These are phyloP conservation scores for Lipomyces chichibuensis DNA, from an alignment of 805 yeast species.

Conservation along the genomic window DNA sequence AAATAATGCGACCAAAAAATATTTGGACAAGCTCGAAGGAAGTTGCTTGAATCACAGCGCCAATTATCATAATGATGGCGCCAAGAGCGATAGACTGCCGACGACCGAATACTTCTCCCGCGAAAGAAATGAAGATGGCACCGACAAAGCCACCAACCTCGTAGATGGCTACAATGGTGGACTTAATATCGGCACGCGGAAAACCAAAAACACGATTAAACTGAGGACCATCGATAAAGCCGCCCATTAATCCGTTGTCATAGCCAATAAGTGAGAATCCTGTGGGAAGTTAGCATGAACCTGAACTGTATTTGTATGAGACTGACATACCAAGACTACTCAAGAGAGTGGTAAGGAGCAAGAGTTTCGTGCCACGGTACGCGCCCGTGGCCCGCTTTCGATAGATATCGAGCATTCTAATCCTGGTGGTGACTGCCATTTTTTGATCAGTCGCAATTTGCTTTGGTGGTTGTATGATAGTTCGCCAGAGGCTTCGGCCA, in stretches of 20 bases:
- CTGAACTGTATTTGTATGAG: too few relatives aligned
- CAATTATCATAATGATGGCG: conserved; percentile 44
- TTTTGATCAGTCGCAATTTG: too few relatives aligned
- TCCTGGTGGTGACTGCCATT: too few relatives aligned
- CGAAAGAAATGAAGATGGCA: conserved; percentile 52
- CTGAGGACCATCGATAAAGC: conserved; percentile 18
- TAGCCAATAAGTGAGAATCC: too few relatives aligned
- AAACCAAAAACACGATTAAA: conserved; percentile 45
- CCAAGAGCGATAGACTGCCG: conserved; percentile 54
- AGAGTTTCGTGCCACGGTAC: too few relatives aligned
- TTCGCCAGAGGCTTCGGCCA: too few relatives aligned
- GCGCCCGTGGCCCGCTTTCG: too few relatives aligned
- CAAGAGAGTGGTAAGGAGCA: too few relatives aligned
- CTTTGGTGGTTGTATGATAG: too few relatives aligned
- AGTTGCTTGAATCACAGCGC: conserved; percentile 53
- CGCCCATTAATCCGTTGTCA: conserved; percentile 33
- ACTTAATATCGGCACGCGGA: conserved; percentile 50
- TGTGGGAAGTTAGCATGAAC: too few relatives aligned
- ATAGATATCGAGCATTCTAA: too few relatives aligned
- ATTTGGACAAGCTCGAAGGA: conserved; percentile 64
- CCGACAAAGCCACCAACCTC: conserved; percentile 58
- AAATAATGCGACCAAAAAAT: conserved; percentile 69
- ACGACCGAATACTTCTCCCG: conserved; percentile 55
- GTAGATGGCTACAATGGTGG: conserved; percentile 55
- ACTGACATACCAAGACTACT: too few relatives aligned